Evolutionary conservation across 306 rosid genomes (phyloP), one percentile per base, ranked within the genome.

Genomic region (Cicer chorassanicum): DNA sequence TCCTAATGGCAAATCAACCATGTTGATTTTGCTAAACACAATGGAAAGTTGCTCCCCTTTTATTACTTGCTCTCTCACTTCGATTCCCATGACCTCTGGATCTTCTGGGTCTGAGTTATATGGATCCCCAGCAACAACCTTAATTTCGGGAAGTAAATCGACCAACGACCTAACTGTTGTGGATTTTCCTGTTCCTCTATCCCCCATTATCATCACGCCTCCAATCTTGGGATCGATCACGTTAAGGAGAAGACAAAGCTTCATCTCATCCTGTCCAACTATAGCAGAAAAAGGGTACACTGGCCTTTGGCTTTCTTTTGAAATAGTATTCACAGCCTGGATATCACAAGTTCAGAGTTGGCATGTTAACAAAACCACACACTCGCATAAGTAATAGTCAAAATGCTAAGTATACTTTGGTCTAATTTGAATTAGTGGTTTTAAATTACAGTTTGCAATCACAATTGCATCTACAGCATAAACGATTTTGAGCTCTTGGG

Each of bases 151-250:
- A 80, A 91, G 98, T 84, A 93, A 86, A 87, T 93, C 98, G 50
- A 89, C 86, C 82, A 93, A 67, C 16, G 98, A 93, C 83, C 98
- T 74, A 41, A 93, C 96, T 6, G 97, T 79, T 19, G 97, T 91
- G 29, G 98, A 93, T 61, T 93, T 93, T 19, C 98, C 96, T 0
- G 98, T 91, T 84, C 98, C 98, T 70, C 98, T 84, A 76, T 91
- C 96, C 46, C 98, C 98, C 98, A 91, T 93, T 80, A 91, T 93
- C 98, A 93, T 93, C 55, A 93, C 97, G 55, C 98, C 98, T 78
- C 98, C 96, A 8, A 91, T 93, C 90, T 87, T 93, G 3, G 97
- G 97, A 80, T 93, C 97, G 71, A 93, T 93, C 70, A 93, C 98
- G 66, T 93, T 93, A 9, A 93, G 84, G 42, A 93, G 82, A 84